phyloP scores from a whole-genome alignment of 2,329 filamentous ascomycete genomes.

The Metarhizium sp. region DNA sequence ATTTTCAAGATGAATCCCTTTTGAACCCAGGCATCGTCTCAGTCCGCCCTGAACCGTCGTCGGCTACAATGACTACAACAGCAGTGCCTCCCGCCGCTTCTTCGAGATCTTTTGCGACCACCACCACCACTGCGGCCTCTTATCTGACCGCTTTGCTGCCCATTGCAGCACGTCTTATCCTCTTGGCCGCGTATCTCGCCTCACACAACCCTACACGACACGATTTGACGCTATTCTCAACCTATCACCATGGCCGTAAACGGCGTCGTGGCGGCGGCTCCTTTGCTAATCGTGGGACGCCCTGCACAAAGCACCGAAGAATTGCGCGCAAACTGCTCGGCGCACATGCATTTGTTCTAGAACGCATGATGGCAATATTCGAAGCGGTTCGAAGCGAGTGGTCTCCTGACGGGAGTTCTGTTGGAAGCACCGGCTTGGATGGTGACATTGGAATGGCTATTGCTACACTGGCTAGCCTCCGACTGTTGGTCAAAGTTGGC shows the following conservation, averaged over 20 bases:
- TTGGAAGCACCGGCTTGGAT: conserved; percentile 29
- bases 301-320: conserved; percentile 51
- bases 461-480: conserved; percentile 62
- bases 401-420: conserved; percentile 23
- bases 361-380: conserved; percentile 72
- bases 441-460: conserved; percentile 55
- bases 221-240: conserved; percentile 68
- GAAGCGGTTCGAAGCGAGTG: conserved; percentile 53
- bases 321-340: conserved; percentile 70
- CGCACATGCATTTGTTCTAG: conserved; percentile 66
- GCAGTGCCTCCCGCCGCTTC: background rate
- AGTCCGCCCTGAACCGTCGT: conserved; percentile 9
- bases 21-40: conserved; percentile 56
- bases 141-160: conserved; percentile 53
- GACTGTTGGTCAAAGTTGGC: conserved; percentile 58
- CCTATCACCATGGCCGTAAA: conserved; percentile 46
- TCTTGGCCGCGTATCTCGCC: conserved; percentile 71
- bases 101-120: background rate
- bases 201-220: conserved; percentile 70
- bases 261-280: conserved; percentile 40
- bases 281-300: conserved; percentile 19
- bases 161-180: conserved; percentile 62
- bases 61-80: background rate
- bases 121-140: conserved; percentile 11
- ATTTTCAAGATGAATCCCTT: conserved; percentile 65